Base-by-base conservation (phyloP, 1,139 yeast species). In the Magnusiomyces sp. region DNA sequence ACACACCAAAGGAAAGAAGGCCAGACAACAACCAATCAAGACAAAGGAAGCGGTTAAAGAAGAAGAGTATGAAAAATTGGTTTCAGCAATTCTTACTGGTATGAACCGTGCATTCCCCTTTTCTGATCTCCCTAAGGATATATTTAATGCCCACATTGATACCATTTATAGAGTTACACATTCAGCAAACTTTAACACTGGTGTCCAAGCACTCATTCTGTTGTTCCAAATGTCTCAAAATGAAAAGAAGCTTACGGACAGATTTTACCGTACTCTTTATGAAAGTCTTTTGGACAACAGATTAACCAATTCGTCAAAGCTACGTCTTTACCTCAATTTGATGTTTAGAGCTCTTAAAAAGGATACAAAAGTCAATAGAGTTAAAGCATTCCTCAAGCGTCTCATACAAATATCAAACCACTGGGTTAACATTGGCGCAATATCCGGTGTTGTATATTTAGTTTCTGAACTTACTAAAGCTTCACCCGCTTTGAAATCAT, bases 61-160 rank as follows among this genome's bases (percentile, higher is more conserved):
- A 64, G 97, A 92, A 62, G 86, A 83, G 62, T 85, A 82, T 61
- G 77, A 95, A 42, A 86, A 87, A 62, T 71, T 92, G 59, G 88
- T 90, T 59, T 83, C 96, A 36, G 97, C 96, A 19, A 77, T 94
- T 53, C 77, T 92, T 56, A 89, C 98, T 1, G 99, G 99, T 57
- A 78, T 92, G 55, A 94, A 94, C 66, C 84, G 99, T 70, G 94
- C 98, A 0, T 90, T 87, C 74, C 97, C 98, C 51, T 92, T 87
- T 64, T 82, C 96, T 1, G 76, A 79, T 54, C 73, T 94, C 51
- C 85, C 95, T 7, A 74, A 80, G 48, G 81, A 80, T 19, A 77
- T 80, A 7, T 90, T 87, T 66, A 80, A 81, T 56, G 73, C 76
- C 55, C 97, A 94, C 68, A 73, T 90, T 62, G 83, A 88, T 61